These are phyloP conservation scores for Xylariaceae sp. DNA, from an alignment of 2,329 filamentous ascomycete genomes.

Conservation along the genomic window DNA sequence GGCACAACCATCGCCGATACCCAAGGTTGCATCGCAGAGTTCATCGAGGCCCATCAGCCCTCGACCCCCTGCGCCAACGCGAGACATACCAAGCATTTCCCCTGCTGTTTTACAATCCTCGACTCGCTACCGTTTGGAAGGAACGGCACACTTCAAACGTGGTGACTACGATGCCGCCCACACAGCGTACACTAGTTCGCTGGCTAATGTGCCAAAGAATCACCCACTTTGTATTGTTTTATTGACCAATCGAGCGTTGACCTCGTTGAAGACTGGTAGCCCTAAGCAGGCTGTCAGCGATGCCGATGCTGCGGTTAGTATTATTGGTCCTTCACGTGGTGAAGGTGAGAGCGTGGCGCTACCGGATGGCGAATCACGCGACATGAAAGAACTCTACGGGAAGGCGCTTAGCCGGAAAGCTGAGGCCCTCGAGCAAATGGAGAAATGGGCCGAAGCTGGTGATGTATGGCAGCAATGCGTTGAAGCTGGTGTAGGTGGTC, in stretches of 20 bases:
- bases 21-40: conserved; percentile 36
- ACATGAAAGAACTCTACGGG: conserved; percentile 89
- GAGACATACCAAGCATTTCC: conserved; percentile 61
- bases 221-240: conserved; percentile 87
- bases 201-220: conserved; percentile 65
- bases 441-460: conserved; percentile 83
- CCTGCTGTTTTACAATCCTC: conserved; percentile 67
- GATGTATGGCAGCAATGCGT: conserved; percentile 77
- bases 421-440: conserved; percentile 90
- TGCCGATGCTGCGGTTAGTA: conserved; percentile 69
- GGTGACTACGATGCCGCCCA: conserved; percentile 89
- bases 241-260: conserved; percentile 85
- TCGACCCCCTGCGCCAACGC: conserved; percentile 42
- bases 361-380: conserved; percentile 60
- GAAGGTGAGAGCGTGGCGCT: conserved; percentile 75
- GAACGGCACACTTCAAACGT: conserved; percentile 85
- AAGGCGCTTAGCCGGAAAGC: conserved; percentile 94
- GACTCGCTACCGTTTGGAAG: conserved; percentile 70
- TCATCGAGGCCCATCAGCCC: conserved; percentile 41
- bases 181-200: conserved; percentile 70
- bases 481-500: conserved; percentile 78
- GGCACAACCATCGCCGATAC: conserved; percentile 34
- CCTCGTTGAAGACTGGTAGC: conserved; percentile 84
- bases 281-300: conserved; percentile 82
- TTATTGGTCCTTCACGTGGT: conserved; percentile 76